phyloP scores from a whole-genome alignment of 441 rosid genomes.

The Populus tomentosa region DNA sequence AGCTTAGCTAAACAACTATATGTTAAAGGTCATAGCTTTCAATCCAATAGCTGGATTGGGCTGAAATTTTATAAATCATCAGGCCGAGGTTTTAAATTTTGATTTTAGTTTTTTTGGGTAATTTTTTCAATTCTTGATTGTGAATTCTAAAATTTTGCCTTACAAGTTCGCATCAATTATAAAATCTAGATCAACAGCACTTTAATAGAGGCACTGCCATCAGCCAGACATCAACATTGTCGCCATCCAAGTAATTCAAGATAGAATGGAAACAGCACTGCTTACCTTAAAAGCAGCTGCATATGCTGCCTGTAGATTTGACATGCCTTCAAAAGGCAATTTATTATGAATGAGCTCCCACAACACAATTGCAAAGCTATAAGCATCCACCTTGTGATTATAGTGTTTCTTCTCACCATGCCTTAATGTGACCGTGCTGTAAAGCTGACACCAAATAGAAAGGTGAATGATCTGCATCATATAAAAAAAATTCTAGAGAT shows the following conservation, averaged over 20 bases:
- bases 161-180: too few relatives aligned
- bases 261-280: neutral
- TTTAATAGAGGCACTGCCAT: neutral
- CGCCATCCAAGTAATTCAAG: neutral
- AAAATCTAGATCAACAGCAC: neutral
- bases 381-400: slow-evolving; percentile 89
- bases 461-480: neutral
- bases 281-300: slow-evolving; percentile 95
- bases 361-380: slow-evolving; percentile 89
- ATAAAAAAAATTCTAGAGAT: neutral
- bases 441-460: slow-evolving; percentile 48
- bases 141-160: too few relatives aligned
- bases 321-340: slow-evolving; percentile 99
- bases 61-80: too few relatives aligned
- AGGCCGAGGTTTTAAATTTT: too few relatives aligned
- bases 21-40: too few relatives aligned
- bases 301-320: slow-evolving; percentile 96
- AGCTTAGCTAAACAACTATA: too few relatives aligned
- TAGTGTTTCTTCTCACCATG: slow-evolving; percentile 97
- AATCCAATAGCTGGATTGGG: too few relatives aligned
- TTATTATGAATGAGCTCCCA: slow-evolving; percentile 96
- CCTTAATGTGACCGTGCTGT: slow-evolving; percentile 89
- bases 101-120: too few relatives aligned
- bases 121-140: too few relatives aligned
- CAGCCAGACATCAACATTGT: neutral